Conservation (phyloP, 1,284 basidiomycete species). For the Coniferiporia sulphurascens region DNA sequence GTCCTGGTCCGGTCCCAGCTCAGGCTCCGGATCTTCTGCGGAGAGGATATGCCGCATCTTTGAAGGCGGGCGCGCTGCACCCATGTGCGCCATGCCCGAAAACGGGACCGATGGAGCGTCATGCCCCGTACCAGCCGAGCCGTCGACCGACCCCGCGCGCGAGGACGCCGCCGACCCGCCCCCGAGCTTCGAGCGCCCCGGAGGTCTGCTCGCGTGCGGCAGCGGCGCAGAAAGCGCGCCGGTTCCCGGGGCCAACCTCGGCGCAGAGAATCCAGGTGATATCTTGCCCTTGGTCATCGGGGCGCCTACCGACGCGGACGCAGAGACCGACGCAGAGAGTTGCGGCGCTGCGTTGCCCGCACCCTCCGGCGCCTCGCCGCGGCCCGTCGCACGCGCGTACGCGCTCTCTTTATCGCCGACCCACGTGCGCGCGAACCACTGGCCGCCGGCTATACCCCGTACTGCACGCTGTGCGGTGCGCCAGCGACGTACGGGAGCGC, state of each 20-base stretch:
- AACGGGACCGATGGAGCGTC: not conserved
- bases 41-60: slow-evolving; percentile 17
- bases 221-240: not conserved
- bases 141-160: slow-evolving; percentile 23
- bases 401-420: slow-evolving; percentile 76
- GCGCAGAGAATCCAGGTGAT: not conserved
- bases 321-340: slow-evolving; percentile 8
- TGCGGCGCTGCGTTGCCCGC: slow-evolving; percentile 17
- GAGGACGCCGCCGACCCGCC: slow-evolving; percentile 22
- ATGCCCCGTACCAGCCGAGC: not conserved
- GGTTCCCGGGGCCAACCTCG: not conserved
- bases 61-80: slow-evolving; percentile 1
- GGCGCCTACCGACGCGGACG: not conserved
- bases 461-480: slow-evolving; percentile 67
- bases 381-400: slow-evolving; percentile 33
- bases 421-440: slow-evolving; percentile 72
- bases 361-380: slow-evolving; percentile 22
- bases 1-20: not conserved
- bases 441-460: slow-evolving; percentile 70
- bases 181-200: slow-evolving; percentile 8
- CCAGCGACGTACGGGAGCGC: slow-evolving; percentile 62
- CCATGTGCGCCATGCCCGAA: not conserved
- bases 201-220: not conserved
- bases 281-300: not conserved
- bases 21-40: slow-evolving; percentile 2